Evolutionary conservation across 1,284 basidiomycete species (phyloP), one percentile per base, ranked within the genome.

Genomic region (Puccinia triticina): DNA sequence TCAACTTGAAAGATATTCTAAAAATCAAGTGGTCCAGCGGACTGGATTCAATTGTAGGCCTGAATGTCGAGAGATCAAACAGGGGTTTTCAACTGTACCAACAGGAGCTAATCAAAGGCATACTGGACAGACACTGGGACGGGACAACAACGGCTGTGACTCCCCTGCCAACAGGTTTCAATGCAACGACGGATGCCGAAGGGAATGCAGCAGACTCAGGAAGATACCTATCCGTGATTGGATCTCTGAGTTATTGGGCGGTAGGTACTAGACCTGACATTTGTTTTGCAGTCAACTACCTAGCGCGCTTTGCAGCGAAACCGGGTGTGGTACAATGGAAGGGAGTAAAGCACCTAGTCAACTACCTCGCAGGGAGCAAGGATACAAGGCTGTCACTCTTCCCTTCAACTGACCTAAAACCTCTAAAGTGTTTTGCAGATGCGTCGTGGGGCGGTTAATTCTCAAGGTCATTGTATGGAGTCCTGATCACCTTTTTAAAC

Each of bases 281-380:
- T 5, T 37, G 55, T 4, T 77, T 59, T 46, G 75, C 75, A 12
- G 59, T 61, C 0, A 77, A 77, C 32, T 77, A 59, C 23, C n/a
- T 77, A 1, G 75, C 75, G 4, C 75, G 75, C 0, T 77, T 66
- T 21, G 64, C 75, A n/a, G 53, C 75, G 2, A 64, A 64, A 43
- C 75, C 75, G 1, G 11, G 34, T 4, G 11, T 10, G 3, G 32
- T 32, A 1, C 75, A 77, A 18, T 77, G 75, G 75, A 61, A 77
- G 10, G 50, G 18, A 61, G 4, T 43, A 12, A 43, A 43, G 40
- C 40, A 43, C 40, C 40, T 43, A 7, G 4, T 43, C 7, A 12
- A 37, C 26, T 37, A 37, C 21, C 8, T 59, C 16, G 29, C 40
- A 40, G 29, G 34, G 8, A 37, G 32, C 5, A 40, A 23, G 1